phyloP scores from a whole-genome alignment of 805 yeast species.

The Starmerella vaccinii region DNA sequence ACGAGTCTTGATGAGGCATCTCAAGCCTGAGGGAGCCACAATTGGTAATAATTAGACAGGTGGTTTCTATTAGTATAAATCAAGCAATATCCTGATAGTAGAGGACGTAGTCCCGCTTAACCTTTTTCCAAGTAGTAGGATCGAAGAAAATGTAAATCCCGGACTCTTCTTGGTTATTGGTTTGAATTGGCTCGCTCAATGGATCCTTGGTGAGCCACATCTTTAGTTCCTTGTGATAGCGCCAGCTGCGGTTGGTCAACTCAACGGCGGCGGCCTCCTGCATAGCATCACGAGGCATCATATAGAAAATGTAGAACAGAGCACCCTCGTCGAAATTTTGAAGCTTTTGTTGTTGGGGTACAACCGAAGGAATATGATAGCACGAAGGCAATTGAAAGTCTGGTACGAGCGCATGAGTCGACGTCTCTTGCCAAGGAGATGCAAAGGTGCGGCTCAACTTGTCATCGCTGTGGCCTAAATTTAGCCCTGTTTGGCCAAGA shows the following conservation, averaged over 20 bases:
- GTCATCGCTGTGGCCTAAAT: conserved; percentile 37
- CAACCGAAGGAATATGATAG: conserved; percentile 36
- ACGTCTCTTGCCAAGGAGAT: conserved; percentile 92
- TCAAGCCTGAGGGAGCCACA: too few relatives aligned
- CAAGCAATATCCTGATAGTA: conserved; percentile 55
- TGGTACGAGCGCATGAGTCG: conserved; percentile 85
- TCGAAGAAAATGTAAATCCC: conserved; percentile 93
- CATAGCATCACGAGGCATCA: conserved; percentile 81
- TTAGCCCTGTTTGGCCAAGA: conserved; percentile 54
- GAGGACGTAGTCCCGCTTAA: conserved; percentile 58
- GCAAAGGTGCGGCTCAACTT: conserved; percentile 57
- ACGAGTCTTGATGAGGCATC: too few relatives aligned
- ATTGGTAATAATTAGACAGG: too few relatives aligned
- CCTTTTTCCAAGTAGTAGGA: conserved; percentile 92
- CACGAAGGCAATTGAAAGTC: conserved; percentile 56
- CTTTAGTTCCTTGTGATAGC: conserved; percentile 89
- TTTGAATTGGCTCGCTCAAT: conserved; percentile 71
- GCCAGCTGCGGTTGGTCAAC: conserved; percentile 86
- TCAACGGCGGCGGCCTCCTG: conserved; percentile 93
- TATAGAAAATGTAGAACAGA: conserved; percentile 81
- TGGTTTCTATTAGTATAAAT: background rate
- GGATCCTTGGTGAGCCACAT: conserved; percentile 96
- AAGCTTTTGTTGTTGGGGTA: conserved; percentile 38
- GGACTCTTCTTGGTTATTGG: conserved; percentile 75
- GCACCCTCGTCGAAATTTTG: conserved; percentile 75